Conservation (phyloP, 371 early-diverging fungal species). For the Syncephalastrum sp. region DNA sequence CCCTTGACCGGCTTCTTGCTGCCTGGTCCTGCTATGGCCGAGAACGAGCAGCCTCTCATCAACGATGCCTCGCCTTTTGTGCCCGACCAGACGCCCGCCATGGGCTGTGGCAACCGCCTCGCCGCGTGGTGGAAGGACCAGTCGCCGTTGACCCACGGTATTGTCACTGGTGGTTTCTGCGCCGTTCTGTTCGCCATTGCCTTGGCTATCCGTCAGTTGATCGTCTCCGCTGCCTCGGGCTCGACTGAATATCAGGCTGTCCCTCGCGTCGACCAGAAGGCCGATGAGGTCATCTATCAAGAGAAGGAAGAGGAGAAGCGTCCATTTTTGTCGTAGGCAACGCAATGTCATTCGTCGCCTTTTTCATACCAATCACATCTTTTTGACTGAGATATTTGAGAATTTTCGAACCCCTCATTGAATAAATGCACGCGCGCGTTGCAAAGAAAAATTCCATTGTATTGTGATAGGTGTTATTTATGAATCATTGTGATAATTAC, state of each 20-base stretch:
- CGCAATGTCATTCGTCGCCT: constrained; percentile 1
- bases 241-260: constrained; percentile 17
- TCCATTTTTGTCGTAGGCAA: constrained; percentile 24
- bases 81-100: no score
- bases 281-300: constrained; percentile 23
- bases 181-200: constrained; percentile 28
- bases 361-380: not conserved
- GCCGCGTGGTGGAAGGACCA: constrained; percentile 43
- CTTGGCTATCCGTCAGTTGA: constrained; percentile 28
- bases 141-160: constrained; percentile 15
- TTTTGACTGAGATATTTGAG: not conserved
- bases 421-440: no score
- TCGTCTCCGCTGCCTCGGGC: constrained; percentile 10
- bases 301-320: constrained; percentile 39
- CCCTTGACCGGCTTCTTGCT: constrained; percentile 44
- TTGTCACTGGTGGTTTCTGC: constrained; percentile 27
- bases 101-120: constrained; percentile 14
- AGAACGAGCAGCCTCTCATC: not conserved
- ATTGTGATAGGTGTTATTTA: no score
- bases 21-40: constrained; percentile 20
- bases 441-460: no score
- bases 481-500: not conserved
- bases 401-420: no score
- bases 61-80: no score
- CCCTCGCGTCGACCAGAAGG: constrained; percentile 10